phyloP scores from a whole-genome alignment of 2,329 filamentous ascomycete species.

The Xylariaceae sp. region DNA sequence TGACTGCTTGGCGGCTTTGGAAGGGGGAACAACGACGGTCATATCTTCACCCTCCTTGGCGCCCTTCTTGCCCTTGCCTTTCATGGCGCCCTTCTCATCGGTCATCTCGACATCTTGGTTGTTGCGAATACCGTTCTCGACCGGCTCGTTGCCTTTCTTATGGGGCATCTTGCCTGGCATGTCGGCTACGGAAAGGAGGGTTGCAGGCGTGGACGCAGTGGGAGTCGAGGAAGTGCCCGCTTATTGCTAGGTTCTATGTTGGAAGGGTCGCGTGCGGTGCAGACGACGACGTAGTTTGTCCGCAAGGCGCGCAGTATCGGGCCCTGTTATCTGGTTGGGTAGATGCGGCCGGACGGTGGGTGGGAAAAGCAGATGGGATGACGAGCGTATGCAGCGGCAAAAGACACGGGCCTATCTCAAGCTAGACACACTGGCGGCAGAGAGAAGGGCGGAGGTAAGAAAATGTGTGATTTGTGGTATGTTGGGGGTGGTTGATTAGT shows the following conservation, averaged over 20 bases:
- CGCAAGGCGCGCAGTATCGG: constrained; percentile 23
- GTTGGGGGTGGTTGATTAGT: constrained; percentile 1
- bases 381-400: constrained; percentile 13
- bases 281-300: constrained; percentile 14
- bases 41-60: constrained; percentile 70
- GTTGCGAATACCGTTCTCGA: constrained; percentile 63
- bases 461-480: background rate
- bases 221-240: constrained; percentile 17
- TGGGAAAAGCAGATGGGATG: constrained; percentile 12
- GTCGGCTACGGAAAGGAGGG: constrained; percentile 23
- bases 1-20: constrained; percentile 59
- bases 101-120: constrained; percentile 70
- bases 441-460: background rate
- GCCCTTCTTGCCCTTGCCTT: constrained; percentile 62
- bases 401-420: no score
- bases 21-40: constrained; percentile 74
- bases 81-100: constrained; percentile 56
- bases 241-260: constrained; percentile 15
- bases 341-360: constrained; percentile 2
- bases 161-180: constrained; percentile 74
- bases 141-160: constrained; percentile 66
- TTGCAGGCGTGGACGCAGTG: constrained; percentile 7
- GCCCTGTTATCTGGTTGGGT: constrained; percentile 16
- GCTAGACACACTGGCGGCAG: background rate
- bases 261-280: constrained; percentile 4